Evolutionary conservation across 495 filamentous ascomycete genomes (phyloP), one percentile per base, ranked within the genome.

Genomic region (Penicillium odoratum): DNA sequence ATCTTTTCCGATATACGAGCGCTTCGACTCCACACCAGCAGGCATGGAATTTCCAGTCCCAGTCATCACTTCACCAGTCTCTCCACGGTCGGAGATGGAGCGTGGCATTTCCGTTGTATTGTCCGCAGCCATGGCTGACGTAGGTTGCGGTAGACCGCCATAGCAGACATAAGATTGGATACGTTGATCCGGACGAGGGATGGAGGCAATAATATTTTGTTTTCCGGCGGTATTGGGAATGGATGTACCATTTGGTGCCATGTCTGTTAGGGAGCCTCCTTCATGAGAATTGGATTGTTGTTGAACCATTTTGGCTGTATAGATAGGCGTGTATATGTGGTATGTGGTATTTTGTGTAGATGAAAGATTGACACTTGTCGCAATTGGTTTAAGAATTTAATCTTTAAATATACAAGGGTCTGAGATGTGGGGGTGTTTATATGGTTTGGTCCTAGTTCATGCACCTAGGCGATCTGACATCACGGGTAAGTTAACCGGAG

Each of bases 141-240:
- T 68, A 0, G 78, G 68, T 49, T 68, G 45, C 0, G 61, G 70
- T 31, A 73, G 33, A 29, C 72, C 73, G 4, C 63, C 53, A 57
- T 74, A 69, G 57, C 68, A 61, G 53, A 64, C 75, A 34, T 48
- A 46, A 31, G 76, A 58, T 25, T 74, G 67, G 55, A 68, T 45
- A 45, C 62, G 63, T 53, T 86, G 82, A 59, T 82, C 75, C 0
- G 80, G 82, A 13, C 80, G 81, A 18, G 83, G 78, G 11, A 82
- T 78, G 11, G 84, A 85, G 26, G 82, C 79, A 56, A 85, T 81
- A 18, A 66, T 78, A 66, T 74, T 74, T 63, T 76, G 74, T 13
- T 72, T 70, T 57, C 78, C 81, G 18, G 82, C 81, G 60, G 83
- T 80, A 50, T 78, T 76, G 58, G 81, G 82, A 30, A 84, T 78